Evolutionary conservation across 768 basidiomycete species (phyloP).

Genomic region (Stropharia rugosoannulata): DNA sequence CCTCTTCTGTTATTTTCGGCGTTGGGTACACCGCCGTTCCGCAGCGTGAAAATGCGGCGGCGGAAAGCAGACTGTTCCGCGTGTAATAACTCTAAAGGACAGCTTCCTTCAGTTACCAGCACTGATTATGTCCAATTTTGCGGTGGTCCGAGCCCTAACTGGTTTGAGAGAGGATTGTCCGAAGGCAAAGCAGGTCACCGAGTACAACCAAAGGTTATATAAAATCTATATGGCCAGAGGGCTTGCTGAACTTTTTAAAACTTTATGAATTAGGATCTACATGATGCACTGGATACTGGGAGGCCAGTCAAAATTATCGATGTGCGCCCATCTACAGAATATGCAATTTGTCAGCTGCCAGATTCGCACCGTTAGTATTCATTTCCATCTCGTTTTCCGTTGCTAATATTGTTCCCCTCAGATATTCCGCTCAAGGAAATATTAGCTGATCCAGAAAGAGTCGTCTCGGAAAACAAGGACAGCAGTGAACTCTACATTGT

Average conservation of each 20-base stretch:
- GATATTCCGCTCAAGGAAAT: conserved; percentile 74
- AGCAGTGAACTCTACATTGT: conserved; percentile 53
- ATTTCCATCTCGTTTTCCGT: not conserved
- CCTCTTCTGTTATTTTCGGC: conserved; percentile 76
- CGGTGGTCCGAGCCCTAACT: conserved; percentile 69
- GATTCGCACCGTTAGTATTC: conserved; percentile 62
- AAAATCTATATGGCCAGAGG: not conserved
- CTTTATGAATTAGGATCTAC: conserved; percentile 43
- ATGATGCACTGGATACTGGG: conserved; percentile 29
- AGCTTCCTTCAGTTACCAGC: conserved; percentile 13
- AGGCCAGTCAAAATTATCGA: conserved; percentile 57
- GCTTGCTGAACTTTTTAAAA: not conserved
- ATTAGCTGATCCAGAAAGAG: conserved; percentile 54
- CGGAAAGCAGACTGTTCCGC: conserved; percentile 71
- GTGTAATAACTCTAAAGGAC: conserved; percentile 48
- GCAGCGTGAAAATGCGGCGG: conserved; percentile 77
- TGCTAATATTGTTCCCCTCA: conserved; percentile 26
- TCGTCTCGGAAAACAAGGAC: conserved; percentile 27
- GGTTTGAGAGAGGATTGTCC: conserved; percentile 53
- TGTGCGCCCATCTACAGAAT: conserved; percentile 78
- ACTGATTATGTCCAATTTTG: conserved; percentile 86
- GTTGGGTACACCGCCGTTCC: conserved; percentile 67
- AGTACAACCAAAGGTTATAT: conserved; percentile 40
- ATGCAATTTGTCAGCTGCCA: conserved; percentile 81
- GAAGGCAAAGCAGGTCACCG: conserved; percentile 40